Percentiles rank a stretch among this genome's conserved stretches.
phyloP scores from a whole-genome alignment of 306 rosid species.

The Acacia crassicarpa region DNA sequence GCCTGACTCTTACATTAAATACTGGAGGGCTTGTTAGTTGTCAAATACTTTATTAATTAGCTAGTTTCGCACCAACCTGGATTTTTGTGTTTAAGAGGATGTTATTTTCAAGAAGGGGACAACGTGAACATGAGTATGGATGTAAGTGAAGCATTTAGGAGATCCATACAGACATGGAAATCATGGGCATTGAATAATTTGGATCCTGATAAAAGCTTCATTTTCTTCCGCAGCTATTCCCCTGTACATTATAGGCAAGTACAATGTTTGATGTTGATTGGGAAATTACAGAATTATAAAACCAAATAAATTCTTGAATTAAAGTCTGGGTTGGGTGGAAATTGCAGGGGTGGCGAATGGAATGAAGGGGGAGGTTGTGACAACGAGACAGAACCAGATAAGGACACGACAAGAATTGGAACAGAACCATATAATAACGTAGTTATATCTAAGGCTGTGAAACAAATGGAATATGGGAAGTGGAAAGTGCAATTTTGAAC shows the following conservation, averaged over 20 bases:
- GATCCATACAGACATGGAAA: constrained; percentile 78
- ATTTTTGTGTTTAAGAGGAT: constrained; percentile 51
- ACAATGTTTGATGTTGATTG: background rate
- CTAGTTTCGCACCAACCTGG: background rate
- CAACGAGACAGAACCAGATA: constrained; percentile 60
- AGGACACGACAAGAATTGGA: constrained; percentile 47
- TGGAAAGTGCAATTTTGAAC: constrained; percentile 69
- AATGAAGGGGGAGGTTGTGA: constrained; percentile 69
- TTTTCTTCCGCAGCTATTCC: constrained; percentile 84
- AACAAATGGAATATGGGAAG: constrained; percentile 62
- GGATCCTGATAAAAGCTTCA: constrained; percentile 50
- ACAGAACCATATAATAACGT: constrained; percentile 60
- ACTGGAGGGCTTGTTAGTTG: background rate
- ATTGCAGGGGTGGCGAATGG: constrained; percentile 85
- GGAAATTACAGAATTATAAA: background rate
- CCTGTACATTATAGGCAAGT: constrained; percentile 83
- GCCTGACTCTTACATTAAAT: too few relatives aligned
- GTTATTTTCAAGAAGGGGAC: constrained; percentile 69
- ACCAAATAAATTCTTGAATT: background rate
- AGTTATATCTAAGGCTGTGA: constrained; percentile 56
- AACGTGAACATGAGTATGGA: constrained; percentile 60
- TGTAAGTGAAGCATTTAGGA: constrained; percentile 67
- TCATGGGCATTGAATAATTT: constrained; percentile 60
- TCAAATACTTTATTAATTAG: background rate
- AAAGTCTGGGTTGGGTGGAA: constrained; percentile 11